Conservation (phyloP, 2,329 filamentous ascomycete genomes). For the Elsinoe fawcettii region DNA sequence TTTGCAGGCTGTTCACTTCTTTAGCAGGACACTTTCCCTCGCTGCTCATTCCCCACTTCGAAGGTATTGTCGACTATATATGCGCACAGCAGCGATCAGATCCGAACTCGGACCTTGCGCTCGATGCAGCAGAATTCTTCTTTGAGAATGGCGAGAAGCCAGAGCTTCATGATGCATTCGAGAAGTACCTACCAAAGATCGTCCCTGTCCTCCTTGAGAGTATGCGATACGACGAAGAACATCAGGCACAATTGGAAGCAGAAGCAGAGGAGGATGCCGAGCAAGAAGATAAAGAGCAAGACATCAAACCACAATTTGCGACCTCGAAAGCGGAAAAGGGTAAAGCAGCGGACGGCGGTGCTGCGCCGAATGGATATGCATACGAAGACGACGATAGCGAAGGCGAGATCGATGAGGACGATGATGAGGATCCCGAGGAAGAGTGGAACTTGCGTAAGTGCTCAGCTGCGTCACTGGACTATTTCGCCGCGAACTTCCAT, state of each 20-base stretch:
- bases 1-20: conserved; percentile 87
- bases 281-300: conserved; percentile 78
- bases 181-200: conserved; percentile 72
- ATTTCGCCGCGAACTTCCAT: conserved; percentile 85
- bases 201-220: conserved; percentile 85
- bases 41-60: conserved; percentile 81
- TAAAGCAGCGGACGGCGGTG: conserved; percentile 30
- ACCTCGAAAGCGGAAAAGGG: conserved; percentile 40
- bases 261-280: conserved; percentile 78
- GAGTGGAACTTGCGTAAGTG: conserved; percentile 95
- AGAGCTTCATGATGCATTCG: conserved; percentile 65
- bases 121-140: conserved; percentile 97
- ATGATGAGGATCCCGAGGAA: conserved; percentile 73
- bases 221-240: conserved; percentile 95
- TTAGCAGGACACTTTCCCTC: conserved; percentile 85
- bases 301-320: conserved; percentile 88
- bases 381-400: conserved; percentile 71
- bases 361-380: conserved; percentile 27
- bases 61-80: conserved; percentile 86
- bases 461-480: conserved; percentile 88
- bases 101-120: conserved; percentile 79
- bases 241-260: conserved; percentile 74
- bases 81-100: conserved; percentile 74
- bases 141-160: conserved; percentile 84
- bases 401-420: conserved; percentile 72